Conservation (phyloP, 441 rosid genomes). For the Geranium incanum region DNA sequence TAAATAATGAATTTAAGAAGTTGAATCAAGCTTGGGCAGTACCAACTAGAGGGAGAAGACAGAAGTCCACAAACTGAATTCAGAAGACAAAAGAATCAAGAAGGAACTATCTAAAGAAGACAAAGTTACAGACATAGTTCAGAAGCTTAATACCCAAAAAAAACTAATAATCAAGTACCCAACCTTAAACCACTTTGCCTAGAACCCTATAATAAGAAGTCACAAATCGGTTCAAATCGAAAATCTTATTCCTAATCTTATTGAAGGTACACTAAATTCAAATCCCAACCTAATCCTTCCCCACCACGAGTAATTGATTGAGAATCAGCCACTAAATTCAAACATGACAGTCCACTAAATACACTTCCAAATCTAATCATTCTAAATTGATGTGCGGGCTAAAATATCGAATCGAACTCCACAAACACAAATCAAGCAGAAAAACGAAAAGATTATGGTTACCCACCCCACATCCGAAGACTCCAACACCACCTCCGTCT, state of each 20-base stretch:
- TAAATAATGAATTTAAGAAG: neutral
- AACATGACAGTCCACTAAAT: neutral
- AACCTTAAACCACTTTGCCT: neutral
- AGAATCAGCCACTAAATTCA: neutral
- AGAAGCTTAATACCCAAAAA: too few relatives aligned
- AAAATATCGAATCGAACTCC: neutral
- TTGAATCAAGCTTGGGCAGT: neutral
- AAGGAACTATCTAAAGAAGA: too few relatives aligned
- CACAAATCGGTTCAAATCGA: neutral
- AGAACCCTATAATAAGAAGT: neutral
- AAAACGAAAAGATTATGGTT: neutral
- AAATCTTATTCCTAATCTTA: neutral
- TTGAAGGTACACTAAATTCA: neutral
- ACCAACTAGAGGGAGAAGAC: neutral
- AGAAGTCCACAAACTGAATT: neutral
- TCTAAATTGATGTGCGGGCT: neutral
- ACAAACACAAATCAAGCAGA: neutral
- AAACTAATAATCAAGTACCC: neutral
- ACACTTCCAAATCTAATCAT: neutral
- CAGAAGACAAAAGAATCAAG: neutral
- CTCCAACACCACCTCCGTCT: neutral
- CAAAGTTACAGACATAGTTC: too few relatives aligned
- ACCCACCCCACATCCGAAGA: neutral
- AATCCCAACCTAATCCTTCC: neutral
- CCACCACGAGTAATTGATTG: neutral